Evolutionary conservation across 768 basidiomycete species (phyloP), one percentile per base, ranked within the genome.

Genomic region (Trametes sanguinea): DNA sequence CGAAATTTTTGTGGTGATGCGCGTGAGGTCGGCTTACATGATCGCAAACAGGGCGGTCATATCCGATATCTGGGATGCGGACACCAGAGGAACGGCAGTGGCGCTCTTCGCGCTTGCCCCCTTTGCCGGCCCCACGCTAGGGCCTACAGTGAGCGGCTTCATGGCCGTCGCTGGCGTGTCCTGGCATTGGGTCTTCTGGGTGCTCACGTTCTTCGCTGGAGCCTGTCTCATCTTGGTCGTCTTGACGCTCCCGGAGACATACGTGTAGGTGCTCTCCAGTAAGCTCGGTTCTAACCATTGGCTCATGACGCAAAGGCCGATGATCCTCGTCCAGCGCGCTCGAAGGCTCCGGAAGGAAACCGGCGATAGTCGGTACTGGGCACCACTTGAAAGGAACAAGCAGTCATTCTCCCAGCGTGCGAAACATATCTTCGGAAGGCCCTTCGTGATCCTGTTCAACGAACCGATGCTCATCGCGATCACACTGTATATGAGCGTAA

Each of bases 151-250:
- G 40, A 68, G 78, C 22, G 80, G 78, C 33, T 75, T 64, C 48
- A 79, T 79, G 67, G 66, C 75, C 1, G 73, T 75, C n/a, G 57
- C 70, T 35, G 75, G 75, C 37, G 73, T 80, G 0, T 80, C 81
- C 2, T 91, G 88, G 85, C 77, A 85, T 39, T 88, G 84, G 84
- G 68, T 87, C 9, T 91, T 86, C 71, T 88, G 86, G 85, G 76
- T 87, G 44, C 73, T 85, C 52, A 74, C 85, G n/a, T 76, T 82
- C 30, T 87, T 89, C 65, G 81, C 85, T 30, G 80, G 80, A 1
- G 68, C 77, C 13, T 87, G 86, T 66, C 77, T 76, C 64, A 14
- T 83, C 13, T 51, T 81, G 35, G 77, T 84, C 16, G 46, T 85
- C 16, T 76, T 90, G 53, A 82, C 86, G 10, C 72, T 90, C 0